Conservation (phyloP, 345 rosid species). For the Salix dunnii region DNA sequence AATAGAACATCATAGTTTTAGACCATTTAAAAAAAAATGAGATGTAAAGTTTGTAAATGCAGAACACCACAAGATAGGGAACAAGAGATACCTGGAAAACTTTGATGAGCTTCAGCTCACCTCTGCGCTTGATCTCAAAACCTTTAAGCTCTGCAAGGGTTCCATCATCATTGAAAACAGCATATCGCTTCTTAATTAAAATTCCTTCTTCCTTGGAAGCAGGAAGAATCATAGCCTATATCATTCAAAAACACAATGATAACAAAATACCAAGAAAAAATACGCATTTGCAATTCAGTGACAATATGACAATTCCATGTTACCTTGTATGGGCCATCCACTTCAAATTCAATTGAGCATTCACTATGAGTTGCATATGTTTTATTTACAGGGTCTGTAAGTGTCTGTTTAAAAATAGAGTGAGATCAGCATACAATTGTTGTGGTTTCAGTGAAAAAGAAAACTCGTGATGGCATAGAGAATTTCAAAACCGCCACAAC, state of each 20-base stretch:
- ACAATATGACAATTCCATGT: background rate
- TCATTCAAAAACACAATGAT: slow-evolving; percentile 11
- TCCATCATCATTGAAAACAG: slow-evolving; percentile 97
- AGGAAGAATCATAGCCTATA: slow-evolving; percentile 96
- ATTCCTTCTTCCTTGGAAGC: slow-evolving; percentile 99
- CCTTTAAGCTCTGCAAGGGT: slow-evolving; percentile 98
- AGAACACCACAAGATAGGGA: background rate
- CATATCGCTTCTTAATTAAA: slow-evolving; percentile 92
- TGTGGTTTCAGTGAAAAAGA: slow-evolving; percentile 1
- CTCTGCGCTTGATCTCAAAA: slow-evolving; percentile 98
- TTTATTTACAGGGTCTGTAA: slow-evolving; percentile 68
- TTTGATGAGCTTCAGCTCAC: slow-evolving; percentile 97
- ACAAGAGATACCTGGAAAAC: slow-evolving; percentile 73
- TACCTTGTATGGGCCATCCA: slow-evolving; percentile 99
- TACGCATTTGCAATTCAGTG: slow-evolving; percentile 2
- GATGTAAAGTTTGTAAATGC: background rate
- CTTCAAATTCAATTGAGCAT: slow-evolving; percentile 99
- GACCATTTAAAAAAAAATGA: background rate
- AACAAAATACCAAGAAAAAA: slow-evolving; percentile 18
- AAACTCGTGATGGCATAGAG: background rate
- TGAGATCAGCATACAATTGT: slow-evolving; percentile 17
- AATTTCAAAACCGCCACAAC: slow-evolving; percentile 11
- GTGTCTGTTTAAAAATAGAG: slow-evolving; percentile 54
- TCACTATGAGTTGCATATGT: slow-evolving; percentile 76
- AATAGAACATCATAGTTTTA: background rate